Evolutionary conservation across 2,329 filamentous ascomycete species (phyloP), one percentile per base, ranked within the genome.

Genomic region (Stemphylium vesicarium): DNA sequence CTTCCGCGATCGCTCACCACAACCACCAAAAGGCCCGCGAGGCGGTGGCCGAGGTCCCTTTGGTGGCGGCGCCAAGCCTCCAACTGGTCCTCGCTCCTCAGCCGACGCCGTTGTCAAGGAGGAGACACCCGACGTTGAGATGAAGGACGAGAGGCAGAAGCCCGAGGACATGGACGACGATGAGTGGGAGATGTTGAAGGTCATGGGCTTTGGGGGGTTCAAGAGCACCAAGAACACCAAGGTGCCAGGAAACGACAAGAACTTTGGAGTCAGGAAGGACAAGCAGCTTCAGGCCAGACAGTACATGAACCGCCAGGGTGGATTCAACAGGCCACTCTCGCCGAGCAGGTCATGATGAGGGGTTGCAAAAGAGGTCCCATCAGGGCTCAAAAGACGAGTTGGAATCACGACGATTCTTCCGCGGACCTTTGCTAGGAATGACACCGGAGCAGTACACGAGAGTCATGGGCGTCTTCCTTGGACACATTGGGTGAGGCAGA

Each of bases 251-350:
- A 99, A 99, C 72, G 87, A 82, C 44, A 76, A 92, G 71, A 86
- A 88, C 37, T 93, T 90, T 50, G 91, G 82, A 0, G 87, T 97
- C 47, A 82, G 88, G 64, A 97, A 95, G 82, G 92, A 95, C 79
- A 97, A 96, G 86, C 93, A 92, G 85, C 90, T 88, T 12, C 86
- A 96, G 80, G 98, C 97, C 72, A 84, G 95, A 65, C 95, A 99
- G 84, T 99, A 99, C 77, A 99, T 99, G 86, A 95, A 95, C 71
- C 84, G 90, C 52, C 81, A 87, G 46, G 90, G 90, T 51, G 90
- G 90, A 5, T 95, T 95, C 80, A 95, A 94, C 73, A 79, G 90
- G 66, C 90, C 90, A 40, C 78, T 93, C 47, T 90, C 88, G 36
- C 75, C 75, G 7, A 54, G 62, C 10, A 56, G 63, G 39, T 67